phyloP scores from a whole-genome alignment of 352 stramenopile species.

The Globisporangium lucens region DNA sequence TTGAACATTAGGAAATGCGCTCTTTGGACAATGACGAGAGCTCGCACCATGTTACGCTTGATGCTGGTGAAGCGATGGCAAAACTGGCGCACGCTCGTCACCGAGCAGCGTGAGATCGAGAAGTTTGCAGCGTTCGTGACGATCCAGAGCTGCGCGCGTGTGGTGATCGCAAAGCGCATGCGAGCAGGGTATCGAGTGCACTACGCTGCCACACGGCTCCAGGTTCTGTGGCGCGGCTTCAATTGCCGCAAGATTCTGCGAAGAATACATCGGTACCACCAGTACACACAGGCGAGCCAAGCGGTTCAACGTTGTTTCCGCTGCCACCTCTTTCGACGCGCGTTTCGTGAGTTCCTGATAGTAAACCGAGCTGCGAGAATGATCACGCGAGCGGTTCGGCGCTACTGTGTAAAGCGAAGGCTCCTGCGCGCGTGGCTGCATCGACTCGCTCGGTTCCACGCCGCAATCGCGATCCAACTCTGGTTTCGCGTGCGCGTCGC shows the following conservation, averaged over 20 bases:
- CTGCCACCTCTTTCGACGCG: constrained; percentile 31
- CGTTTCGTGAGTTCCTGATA: constrained; percentile 24
- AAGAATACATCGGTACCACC: constrained; percentile 29
- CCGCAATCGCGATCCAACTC: constrained; percentile 48
- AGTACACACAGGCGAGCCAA: constrained; percentile 30
- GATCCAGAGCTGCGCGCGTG: constrained; percentile 55
- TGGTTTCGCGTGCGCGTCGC: constrained; percentile 35
- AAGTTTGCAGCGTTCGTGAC: constrained; percentile 35
- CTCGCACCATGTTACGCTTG: constrained; percentile 26
- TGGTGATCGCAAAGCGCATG: constrained; percentile 24
- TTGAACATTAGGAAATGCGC: constrained; percentile 40
- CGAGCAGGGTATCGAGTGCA: constrained; percentile 26
- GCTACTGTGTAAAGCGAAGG: constrained; percentile 34
- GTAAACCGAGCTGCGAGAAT: constrained; percentile 32
- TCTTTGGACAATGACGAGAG: constrained; percentile 31
- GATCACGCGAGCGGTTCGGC: constrained; percentile 34
- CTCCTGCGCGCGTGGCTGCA: constrained; percentile 39
- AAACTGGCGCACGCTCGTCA: constrained; percentile 23
- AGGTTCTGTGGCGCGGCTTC: constrained; percentile 51
- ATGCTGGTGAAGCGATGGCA: constrained; percentile 31
- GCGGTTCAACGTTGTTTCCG: constrained; percentile 43
- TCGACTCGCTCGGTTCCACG: constrained; percentile 51
- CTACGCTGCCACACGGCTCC: constrained; percentile 30
- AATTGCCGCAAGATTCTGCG: constrained; percentile 39
- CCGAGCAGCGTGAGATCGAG: constrained; percentile 35